Evolutionary conservation across 2,329 filamentous ascomycete species (phyloP).

Genomic region (Penicillium sp.): DNA sequence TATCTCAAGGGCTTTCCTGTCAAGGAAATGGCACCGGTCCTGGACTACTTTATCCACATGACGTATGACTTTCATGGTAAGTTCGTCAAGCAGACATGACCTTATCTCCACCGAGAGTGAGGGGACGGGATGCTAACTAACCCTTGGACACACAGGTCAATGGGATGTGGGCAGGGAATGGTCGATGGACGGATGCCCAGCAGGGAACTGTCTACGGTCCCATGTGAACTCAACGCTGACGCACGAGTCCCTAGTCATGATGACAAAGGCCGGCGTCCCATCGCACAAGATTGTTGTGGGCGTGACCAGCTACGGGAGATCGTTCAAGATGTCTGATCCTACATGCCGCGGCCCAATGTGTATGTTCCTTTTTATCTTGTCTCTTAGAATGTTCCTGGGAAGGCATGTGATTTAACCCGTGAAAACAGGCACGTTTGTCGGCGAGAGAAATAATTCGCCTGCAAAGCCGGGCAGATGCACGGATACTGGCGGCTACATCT

Average conservation of each 20-base stretch:
- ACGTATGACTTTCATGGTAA: slow-evolving; percentile 36
- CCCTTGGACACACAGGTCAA: slow-evolving; percentile 8
- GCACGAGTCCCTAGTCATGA: slow-evolving; percentile 32
- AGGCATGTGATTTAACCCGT: too few relatives aligned
- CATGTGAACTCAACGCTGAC: slow-evolving; percentile 46
- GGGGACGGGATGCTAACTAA: too few relatives aligned
- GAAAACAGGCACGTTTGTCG: too few relatives aligned
- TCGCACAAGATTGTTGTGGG: slow-evolving; percentile 28
- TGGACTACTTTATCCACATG: slow-evolving; percentile 41
- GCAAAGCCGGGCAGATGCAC: background rate
- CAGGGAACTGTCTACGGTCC: slow-evolving; percentile 37
- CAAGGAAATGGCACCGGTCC: slow-evolving; percentile 20
- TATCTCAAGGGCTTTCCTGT: slow-evolving; percentile 34
- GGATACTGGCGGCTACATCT: background rate
- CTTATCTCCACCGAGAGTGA: too few relatives aligned
- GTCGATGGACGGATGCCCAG: background rate
- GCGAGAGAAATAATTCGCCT: too few relatives aligned
- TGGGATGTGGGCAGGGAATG: slow-evolving; percentile 12
- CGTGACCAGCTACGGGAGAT: slow-evolving; percentile 36
- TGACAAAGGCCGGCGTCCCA: slow-evolving; percentile 40
- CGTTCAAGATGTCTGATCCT: slow-evolving; percentile 33
- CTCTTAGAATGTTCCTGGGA: too few relatives aligned
- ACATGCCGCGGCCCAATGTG: slow-evolving; percentile 35
- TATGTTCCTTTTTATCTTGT: background rate
- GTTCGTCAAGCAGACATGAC: too few relatives aligned